Evolutionary conservation across 225 moss, liverwort and hornwort species (phyloP).

Genomic region (Asterella californica): DNA sequence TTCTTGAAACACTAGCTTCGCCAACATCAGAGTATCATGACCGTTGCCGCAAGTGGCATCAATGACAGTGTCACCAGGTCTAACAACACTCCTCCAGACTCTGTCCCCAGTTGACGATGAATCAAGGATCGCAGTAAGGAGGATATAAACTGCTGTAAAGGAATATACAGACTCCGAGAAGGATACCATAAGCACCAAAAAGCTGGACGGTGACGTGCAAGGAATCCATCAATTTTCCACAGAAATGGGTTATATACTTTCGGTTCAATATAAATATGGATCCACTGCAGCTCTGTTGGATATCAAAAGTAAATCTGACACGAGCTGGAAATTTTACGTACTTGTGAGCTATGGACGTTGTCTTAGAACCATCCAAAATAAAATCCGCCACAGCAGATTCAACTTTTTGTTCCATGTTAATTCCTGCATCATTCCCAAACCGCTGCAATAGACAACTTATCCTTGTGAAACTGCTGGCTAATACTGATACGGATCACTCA

Average conservation of each 20-base stretch:
- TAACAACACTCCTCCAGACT: constrained; percentile 75
- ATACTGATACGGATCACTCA: background rate
- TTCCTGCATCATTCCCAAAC: constrained; percentile 25
- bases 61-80: constrained; percentile 72
- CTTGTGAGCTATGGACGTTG: constrained; percentile 42
- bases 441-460: constrained; percentile 29
- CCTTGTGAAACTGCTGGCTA: background rate
- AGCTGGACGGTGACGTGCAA: background rate
- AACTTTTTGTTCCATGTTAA: constrained; percentile 9
- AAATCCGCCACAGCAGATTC: constrained; percentile 31
- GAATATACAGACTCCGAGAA: background rate
- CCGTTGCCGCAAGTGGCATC: constrained; percentile 97
- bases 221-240: background rate
- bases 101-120: constrained; percentile 31
- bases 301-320: background rate
- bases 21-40: constrained; percentile 77
- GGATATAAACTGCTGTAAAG: background rate
- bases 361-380: constrained; percentile 32
- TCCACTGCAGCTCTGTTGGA: no score
- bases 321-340: constrained; percentile 7
- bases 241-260: background rate
- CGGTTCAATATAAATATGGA: no score
- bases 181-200: background rate
- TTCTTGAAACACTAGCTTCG: constrained; percentile 60
- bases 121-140: background rate